phyloP scores from a whole-genome alignment of 768 basidiomycete genomes.

The Lactifluus rugatus region DNA sequence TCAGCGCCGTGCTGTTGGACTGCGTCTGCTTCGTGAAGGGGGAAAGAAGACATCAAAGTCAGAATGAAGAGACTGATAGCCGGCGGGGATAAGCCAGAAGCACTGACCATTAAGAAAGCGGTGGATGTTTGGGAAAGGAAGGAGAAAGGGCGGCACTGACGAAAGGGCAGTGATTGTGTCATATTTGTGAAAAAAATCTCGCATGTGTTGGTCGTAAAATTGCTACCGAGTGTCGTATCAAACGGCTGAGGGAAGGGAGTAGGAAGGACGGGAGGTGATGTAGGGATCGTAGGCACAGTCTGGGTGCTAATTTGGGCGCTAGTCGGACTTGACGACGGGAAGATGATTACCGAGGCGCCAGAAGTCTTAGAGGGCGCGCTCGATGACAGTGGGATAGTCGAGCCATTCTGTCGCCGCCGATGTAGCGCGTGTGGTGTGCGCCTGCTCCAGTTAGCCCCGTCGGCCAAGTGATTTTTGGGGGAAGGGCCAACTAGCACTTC shows the following conservation, averaged over 20 bases:
- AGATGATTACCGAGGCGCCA: background rate
- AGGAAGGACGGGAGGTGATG: constrained; percentile 43
- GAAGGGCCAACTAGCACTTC: constrained; percentile 30
- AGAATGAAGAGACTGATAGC: constrained; percentile 7
- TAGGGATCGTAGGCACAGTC: constrained; percentile 40
- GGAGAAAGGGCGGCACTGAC: constrained; percentile 70
- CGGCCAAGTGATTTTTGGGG: constrained; percentile 6
- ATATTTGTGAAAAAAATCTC: constrained; percentile 68
- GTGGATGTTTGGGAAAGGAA: constrained; percentile 48
- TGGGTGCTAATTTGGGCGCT: constrained; percentile 16
- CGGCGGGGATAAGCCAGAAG: constrained; percentile 19
- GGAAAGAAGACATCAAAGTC: constrained; percentile 9
- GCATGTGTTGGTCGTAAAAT: constrained; percentile 59
- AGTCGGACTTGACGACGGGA: constrained; percentile 22
- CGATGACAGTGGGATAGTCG: background rate
- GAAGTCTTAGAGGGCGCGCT: background rate
- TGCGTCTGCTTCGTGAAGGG: constrained; percentile 43
- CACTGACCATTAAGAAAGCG: constrained; percentile 42
- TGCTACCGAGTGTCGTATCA: constrained; percentile 50
- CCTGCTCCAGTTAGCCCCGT: constrained; percentile 3
- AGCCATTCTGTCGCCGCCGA: constrained; percentile 9
- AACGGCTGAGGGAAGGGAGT: constrained; percentile 73
- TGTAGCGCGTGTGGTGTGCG: background rate
- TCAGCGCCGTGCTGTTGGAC: constrained; percentile 49
- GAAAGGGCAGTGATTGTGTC: constrained; percentile 50